phyloP scores from a whole-genome alignment of 768 basidiomycete species.

The Pholiota microspora region DNA sequence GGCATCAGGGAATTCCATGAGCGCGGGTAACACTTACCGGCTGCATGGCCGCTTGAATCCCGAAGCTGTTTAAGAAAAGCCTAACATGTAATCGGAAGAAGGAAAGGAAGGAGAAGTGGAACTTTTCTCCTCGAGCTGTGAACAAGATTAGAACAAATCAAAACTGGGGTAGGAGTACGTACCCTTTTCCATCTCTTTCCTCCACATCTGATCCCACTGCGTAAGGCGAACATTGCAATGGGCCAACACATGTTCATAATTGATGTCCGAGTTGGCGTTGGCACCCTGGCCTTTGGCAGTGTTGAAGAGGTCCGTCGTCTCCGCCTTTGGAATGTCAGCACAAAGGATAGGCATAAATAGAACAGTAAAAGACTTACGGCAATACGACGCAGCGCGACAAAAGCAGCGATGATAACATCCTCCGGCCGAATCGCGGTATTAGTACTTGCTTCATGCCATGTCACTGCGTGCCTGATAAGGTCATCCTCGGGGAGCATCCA shows the following conservation, averaged over 20 bases:
- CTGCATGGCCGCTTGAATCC: conserved; percentile 61
- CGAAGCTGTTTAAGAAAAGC: conserved; percentile 84
- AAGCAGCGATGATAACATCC: conserved; percentile 78
- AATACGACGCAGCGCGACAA: conserved; percentile 74
- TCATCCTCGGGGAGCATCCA: conserved; percentile 93
- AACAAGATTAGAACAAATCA: conserved; percentile 4
- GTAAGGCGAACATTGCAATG: conserved; percentile 73
- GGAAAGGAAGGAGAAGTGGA: conserved; percentile 73
- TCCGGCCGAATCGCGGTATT: conserved; percentile 60
- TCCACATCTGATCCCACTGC: conserved; percentile 73
- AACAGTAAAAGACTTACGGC: conserved; percentile 48
- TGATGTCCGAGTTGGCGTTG: conserved; percentile 57
- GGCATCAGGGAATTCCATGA: conserved; percentile 4
- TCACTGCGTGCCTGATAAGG: conserved; percentile 61
- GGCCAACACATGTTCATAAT: conserved; percentile 69
- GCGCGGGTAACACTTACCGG: conserved; percentile 36
- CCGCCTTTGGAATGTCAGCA: conserved; percentile 45
- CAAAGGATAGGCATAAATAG: conserved; percentile 1
- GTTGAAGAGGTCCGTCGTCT: conserved; percentile 74
- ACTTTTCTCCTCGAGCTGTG: conserved; percentile 67
- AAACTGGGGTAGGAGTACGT: conserved; percentile 15
- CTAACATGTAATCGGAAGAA: conserved; percentile 78
- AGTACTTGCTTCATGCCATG: conserved; percentile 72
- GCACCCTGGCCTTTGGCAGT: conserved; percentile 41
- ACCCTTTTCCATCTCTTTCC: conserved; percentile 72